These are phyloP conservation scores for Saccharomycopsis amapae DNA, from an alignment of 805 yeast genomes.

Conservation along the genomic window DNA sequence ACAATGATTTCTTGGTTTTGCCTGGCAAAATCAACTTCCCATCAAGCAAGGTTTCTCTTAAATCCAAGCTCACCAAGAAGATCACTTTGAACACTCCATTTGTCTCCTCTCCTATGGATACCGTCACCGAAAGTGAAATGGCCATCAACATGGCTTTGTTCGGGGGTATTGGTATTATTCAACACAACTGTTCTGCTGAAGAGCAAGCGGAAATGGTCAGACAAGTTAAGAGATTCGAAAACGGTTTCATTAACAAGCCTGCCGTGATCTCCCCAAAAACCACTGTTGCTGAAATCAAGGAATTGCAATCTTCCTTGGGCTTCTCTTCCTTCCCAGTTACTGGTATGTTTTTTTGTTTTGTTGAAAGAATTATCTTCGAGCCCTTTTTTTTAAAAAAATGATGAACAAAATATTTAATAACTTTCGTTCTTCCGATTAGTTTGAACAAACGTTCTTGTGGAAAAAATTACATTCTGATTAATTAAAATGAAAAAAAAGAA, in stretches of 20 bases:
- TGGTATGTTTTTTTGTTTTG: slow-evolving; percentile 59
- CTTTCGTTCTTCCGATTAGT: slow-evolving; percentile 99
- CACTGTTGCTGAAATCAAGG: slow-evolving; percentile 77
- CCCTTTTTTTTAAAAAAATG: slow-evolving; percentile 29
- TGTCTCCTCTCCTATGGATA: slow-evolving; percentile 98
- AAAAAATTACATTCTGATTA: slow-evolving; percentile 36
- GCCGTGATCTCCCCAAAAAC: slow-evolving; percentile 69
- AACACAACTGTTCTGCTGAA: slow-evolving; percentile 93
- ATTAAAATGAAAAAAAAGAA: too few species aligned
- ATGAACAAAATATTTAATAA: slow-evolving; percentile 56
- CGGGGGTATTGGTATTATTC: slow-evolving; percentile 98
- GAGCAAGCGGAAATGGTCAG: slow-evolving; percentile 97
- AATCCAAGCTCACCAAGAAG: slow-evolving; percentile 83
- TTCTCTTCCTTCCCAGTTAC: slow-evolving; percentile 99
- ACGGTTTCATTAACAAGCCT: slow-evolving; percentile 95
- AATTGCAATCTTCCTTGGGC: slow-evolving; percentile 65
- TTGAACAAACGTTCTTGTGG: slow-evolving; percentile 97
- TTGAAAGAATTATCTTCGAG: not conserved
- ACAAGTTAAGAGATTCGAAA: slow-evolving; percentile 94
- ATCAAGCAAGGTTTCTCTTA: slow-evolving; percentile 67
- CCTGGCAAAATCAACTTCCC: slow-evolving; percentile 94
- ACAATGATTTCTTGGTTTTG: slow-evolving; percentile 89
- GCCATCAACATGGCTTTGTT: slow-evolving; percentile 97
- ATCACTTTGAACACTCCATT: slow-evolving; percentile 90
- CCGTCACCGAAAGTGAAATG: slow-evolving; percentile 96